Evolutionary conservation across 2,329 filamentous ascomycete species (phyloP).

Genomic region (Diaporthe citriasiana): DNA sequence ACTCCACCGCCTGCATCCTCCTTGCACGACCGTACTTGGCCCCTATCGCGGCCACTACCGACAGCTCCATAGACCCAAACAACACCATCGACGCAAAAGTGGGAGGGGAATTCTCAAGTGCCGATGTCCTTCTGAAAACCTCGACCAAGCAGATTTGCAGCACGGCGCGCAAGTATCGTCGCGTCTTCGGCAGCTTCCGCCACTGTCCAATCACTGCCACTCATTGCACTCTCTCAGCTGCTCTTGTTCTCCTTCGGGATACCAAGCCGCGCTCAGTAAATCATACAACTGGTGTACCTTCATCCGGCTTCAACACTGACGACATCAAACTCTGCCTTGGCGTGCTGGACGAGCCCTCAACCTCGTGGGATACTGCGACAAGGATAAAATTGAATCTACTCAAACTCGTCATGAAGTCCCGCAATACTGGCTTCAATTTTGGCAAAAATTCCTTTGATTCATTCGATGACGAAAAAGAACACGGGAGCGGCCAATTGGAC

Average conservation of each 20-base stretch:
- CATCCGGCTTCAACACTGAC: neutral
- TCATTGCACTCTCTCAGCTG: neutral
- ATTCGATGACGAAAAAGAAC: neutral
- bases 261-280: neutral
- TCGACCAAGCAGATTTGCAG: slow-evolving; percentile 5
- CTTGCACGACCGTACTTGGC: neutral
- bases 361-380: neutral
- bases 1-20: slow-evolving; percentile 3
- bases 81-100: neutral
- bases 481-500: neutral
- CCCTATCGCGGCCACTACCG: neutral
- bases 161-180: slow-evolving; percentile 3
- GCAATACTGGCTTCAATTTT: too few relatives aligned
- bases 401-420: neutral
- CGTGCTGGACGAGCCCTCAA: slow-evolving; percentile 1
- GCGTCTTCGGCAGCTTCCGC: slow-evolving; percentile 1
- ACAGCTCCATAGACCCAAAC: neutral
- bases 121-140: neutral
- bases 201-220: neutral
- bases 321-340: neutral
- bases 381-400: neutral
- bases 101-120: neutral
- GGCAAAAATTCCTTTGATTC: too few relatives aligned
- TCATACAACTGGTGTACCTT: too few relatives aligned
- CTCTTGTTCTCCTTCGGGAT: neutral